Evolutionary conservation across 768 basidiomycete species (phyloP), one percentile per base, ranked within the genome.

Genomic region (Lactarius tabidus): DNA sequence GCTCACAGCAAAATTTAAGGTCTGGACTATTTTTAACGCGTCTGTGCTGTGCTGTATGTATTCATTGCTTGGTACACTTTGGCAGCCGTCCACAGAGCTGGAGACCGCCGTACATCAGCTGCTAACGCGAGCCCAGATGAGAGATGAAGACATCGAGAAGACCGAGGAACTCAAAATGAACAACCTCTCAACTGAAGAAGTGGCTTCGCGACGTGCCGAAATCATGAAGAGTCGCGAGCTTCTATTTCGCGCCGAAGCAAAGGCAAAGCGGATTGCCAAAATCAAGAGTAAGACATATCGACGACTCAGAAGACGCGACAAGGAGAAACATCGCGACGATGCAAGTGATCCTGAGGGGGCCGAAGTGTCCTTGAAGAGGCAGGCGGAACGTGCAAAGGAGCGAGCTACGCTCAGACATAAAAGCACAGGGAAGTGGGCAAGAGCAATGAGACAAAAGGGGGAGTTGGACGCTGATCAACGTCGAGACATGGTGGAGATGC

Each of bases 231-330:
- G 93, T 85, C 89, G 96, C 23, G 95, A 97, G 70, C 81, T 98
- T 45, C 89, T 94, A 80, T 97, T 96, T 78, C 87, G 95, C 6
- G 93, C 93, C 0, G 96, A 98, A 70, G 79, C 85, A 39, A 95
- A 96, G 74, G 91, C 94, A 20, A 90, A 90, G 72, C 85, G 95
- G 20, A 81, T 96, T 20, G 85, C 89, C 26, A 98, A 95, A 78
- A 99, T 99, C 77, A 98, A 98, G 80, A 93, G 90, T 74, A 96
- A 94, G 77, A 86, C 92, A 2, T 98, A 94, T 74, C 82, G 95
- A 33, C 88, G 89, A 69, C 80, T 98, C 55, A 87, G 87, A 72
- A 83, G 91, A 74, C 94, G 90, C 73, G 85, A 89, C 71, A 82
- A 83, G 54, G 90, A 87, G 64, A 85, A 85, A 67, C 76, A 88